A percentile compares a stretch with the other conserved stretches of the same genome.
Evolutionary conservation across 2,329 filamentous ascomycete species (phyloP).

Genomic region (Colletotrichum siamense): DNA sequence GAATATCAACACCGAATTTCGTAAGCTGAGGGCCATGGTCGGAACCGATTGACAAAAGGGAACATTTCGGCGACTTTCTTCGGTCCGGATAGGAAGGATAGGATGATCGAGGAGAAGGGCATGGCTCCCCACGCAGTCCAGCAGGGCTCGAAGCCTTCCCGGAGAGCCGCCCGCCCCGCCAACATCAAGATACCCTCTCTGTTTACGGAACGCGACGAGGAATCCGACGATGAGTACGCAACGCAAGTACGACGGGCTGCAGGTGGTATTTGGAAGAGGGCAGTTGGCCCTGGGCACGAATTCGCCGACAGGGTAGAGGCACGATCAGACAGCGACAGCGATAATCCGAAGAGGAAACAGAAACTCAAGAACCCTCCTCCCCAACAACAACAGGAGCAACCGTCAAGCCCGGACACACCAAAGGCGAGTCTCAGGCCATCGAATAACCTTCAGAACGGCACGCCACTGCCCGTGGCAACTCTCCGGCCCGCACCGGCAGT

Average conservation of each 20-base stretch:
- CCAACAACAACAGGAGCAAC: neutral
- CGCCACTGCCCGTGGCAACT: neutral
- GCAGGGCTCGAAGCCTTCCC: neutral
- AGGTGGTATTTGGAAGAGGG: constrained; percentile 14
- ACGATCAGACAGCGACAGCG: constrained; percentile 19
- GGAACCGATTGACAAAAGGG: constrained; percentile 13
- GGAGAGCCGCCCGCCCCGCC: constrained; percentile 6
- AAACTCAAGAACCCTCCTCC: neutral
- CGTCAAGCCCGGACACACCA: constrained; percentile 5
- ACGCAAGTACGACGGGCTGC: neutral
- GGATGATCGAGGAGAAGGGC: constrained; percentile 11
- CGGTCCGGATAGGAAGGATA: constrained; percentile 13
- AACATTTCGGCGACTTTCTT: constrained; percentile 14
- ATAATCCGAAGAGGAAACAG: neutral
- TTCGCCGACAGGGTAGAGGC: neutral
- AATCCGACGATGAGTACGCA: constrained; percentile 17
- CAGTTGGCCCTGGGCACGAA: neutral
- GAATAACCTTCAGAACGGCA: neutral
- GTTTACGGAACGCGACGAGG: constrained; percentile 1
- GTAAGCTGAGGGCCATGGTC: constrained; percentile 13
- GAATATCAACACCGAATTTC: neutral
- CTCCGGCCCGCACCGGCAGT: neutral
- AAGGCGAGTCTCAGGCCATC: neutral
- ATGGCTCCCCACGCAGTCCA: constrained; percentile 15
- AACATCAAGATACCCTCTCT: neutral